Percentiles rank a stretch among this genome's conserved stretches.
phyloP scores from a whole-genome alignment of 83 land plant genomes.

The Thuja plicata region DNA sequence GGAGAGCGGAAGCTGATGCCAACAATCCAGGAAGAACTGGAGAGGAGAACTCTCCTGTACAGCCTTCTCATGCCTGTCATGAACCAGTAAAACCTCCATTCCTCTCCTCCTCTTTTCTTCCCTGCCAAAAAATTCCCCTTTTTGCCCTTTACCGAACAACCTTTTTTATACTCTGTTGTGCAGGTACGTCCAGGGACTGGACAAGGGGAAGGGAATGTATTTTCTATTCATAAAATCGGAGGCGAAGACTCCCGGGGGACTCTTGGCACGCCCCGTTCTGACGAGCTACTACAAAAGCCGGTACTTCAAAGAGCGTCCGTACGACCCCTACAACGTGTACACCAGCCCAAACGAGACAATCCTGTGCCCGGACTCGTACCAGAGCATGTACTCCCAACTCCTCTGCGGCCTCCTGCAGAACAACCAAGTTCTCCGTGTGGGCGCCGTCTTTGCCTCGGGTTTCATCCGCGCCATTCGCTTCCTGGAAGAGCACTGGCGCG shows the following conservation, averaged over 20 bases:
- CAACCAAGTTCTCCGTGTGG: conserved; percentile 57
- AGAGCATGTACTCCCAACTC: conserved; percentile 84
- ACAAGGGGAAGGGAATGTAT: conserved; percentile 75
- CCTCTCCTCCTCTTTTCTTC: not conserved
- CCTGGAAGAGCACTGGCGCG: conserved; percentile 58
- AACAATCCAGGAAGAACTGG: conserved; percentile 58
- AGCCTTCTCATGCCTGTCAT: conserved; percentile 76
- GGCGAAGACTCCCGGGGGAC: conserved; percentile 67
- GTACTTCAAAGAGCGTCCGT: conserved; percentile 45
- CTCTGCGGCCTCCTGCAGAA: conserved; percentile 70
- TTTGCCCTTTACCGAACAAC: too few species aligned
- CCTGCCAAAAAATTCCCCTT: too few species aligned
- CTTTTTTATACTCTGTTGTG: not conserved
- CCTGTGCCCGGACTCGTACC: conserved; percentile 66
- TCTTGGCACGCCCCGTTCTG: conserved; percentile 64
- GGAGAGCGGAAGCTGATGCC: conserved; percentile 81
- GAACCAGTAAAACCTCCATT: conserved; percentile 24
- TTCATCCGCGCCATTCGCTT: conserved; percentile 66
- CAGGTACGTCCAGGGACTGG: conserved; percentile 50
- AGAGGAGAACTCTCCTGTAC: conserved; percentile 42
- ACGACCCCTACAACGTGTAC: conserved; percentile 59
- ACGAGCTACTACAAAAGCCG: conserved; percentile 70
- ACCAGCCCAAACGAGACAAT: conserved; percentile 76
- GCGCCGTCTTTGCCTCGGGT: conserved; percentile 70
- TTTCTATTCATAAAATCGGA: conserved; percentile 60